These are phyloP conservation scores for Datisca glomerata DNA, from an alignment of 306 rosid genomes.

Conservation along the genomic window DNA sequence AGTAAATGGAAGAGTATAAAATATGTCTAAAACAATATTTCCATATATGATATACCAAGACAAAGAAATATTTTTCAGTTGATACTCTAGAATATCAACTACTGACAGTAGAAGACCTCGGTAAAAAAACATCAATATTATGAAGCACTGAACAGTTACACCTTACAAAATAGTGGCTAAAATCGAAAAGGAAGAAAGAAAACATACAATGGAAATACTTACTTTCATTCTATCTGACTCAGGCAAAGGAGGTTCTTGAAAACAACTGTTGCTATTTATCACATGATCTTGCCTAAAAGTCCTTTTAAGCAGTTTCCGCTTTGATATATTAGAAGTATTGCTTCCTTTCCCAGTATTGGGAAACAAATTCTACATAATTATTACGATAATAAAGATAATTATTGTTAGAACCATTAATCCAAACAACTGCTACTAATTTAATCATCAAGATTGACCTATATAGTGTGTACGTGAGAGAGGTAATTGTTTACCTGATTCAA, in stretches of 20 bases:
- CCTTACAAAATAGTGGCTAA: conserved; percentile 10
- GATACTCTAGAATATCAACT: too few relatives aligned
- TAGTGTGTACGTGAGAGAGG: background rate
- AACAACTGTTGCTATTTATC: conserved; percentile 12
- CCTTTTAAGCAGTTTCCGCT: conserved; percentile 8
- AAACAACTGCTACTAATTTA: background rate
- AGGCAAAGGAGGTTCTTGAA: conserved; percentile 16
- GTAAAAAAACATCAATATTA: background rate
- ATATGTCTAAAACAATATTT: too few relatives aligned
- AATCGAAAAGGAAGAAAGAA: conserved; percentile 2
- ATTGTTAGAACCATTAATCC: background rate
- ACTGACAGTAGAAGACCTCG: too few relatives aligned
- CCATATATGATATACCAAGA: too few relatives aligned
- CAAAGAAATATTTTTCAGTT: too few relatives aligned
- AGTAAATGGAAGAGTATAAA: too few relatives aligned
- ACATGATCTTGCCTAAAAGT: conserved; percentile 11
- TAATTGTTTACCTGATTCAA: conserved; percentile 35
- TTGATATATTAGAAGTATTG: conserved; percentile 9
- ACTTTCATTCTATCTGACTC: conserved; percentile 13
- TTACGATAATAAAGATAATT: background rate
- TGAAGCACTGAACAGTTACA: background rate
- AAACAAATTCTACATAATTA: conserved; percentile 15
- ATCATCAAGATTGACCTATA: background rate
- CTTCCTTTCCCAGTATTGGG: conserved; percentile 7
- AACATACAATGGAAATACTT: background rate